Conservation (phyloP, 2,329 filamentous ascomycete genomes). For the Aspergillus udagawae region DNA sequence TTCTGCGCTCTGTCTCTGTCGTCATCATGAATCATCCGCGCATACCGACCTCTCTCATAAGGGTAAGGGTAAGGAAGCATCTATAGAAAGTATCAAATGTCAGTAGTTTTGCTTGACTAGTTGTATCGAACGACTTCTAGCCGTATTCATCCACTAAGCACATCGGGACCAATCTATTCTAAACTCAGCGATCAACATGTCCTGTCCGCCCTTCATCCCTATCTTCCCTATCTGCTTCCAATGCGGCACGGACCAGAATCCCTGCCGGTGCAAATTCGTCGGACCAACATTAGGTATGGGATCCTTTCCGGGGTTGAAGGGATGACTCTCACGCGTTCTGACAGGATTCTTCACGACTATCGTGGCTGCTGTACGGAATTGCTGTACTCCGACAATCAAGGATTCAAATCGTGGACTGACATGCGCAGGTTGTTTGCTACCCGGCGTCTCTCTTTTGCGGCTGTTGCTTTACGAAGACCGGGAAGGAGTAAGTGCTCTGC, state of each 20-base stretch:
- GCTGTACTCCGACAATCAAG: background rate
- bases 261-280: slow-evolving; percentile 55
- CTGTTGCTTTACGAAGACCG: slow-evolving; percentile 52
- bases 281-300: slow-evolving; percentile 50
- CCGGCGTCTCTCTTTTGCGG: slow-evolving; percentile 54
- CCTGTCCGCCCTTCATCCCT: slow-evolving; percentile 40
- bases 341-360: slow-evolving; percentile 46
- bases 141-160: background rate
- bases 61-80: background rate
- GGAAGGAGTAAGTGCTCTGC: slow-evolving; percentile 46
- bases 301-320: background rate
- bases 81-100: background rate
- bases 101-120: background rate
- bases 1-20: slow-evolving; percentile 1
- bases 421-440: slow-evolving; percentile 49
- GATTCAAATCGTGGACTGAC: no score
- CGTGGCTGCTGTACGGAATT: slow-evolving; percentile 47
- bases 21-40: slow-evolving; percentile 20
- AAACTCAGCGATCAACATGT: slow-evolving; percentile 24
- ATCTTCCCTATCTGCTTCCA: slow-evolving; percentile 53
- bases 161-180: background rate
- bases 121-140: background rate
- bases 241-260: slow-evolving; percentile 55
- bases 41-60: background rate
- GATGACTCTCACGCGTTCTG: background rate